Conservation (phyloP, 371 early-diverging fungal genomes). For the Mucor plumbeus region DNA sequence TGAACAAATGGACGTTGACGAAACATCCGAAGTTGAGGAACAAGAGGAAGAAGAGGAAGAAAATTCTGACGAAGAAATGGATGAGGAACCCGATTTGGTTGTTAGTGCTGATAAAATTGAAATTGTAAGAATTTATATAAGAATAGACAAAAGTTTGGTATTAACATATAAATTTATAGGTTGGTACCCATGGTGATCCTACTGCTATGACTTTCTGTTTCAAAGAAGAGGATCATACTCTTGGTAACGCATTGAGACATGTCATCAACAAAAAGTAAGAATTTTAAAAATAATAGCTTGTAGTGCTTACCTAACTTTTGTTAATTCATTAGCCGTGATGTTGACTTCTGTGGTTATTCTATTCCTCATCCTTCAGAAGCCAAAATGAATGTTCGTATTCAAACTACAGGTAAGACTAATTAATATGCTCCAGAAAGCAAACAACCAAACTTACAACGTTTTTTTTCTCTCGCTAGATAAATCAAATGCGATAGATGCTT, state of each 20-base stretch:
- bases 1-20: slow-evolving; percentile 33
- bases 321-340: slow-evolving; percentile 67
- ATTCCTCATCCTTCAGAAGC: slow-evolving; percentile 99
- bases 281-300: not conserved
- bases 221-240: slow-evolving; percentile 95
- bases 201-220: slow-evolving; percentile 87
- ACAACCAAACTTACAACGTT: not conserved
- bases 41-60: slow-evolving; percentile 38
- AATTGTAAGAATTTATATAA: slow-evolving; percentile 46
- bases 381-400: slow-evolving; percentile 93
- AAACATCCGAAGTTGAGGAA: slow-evolving; percentile 29
- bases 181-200: slow-evolving; percentile 71
- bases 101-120: slow-evolving; percentile 53
- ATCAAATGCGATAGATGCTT: slow-evolving; percentile 83
- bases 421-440: not conserved
- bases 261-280: slow-evolving; percentile 91
- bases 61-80: slow-evolving; percentile 38
- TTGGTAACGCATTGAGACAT: slow-evolving; percentile 94
- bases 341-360: slow-evolving; percentile 98
- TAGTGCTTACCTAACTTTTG: not conserved
- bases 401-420: slow-evolving; percentile 73
- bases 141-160: not conserved
- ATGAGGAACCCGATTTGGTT: slow-evolving; percentile 38
- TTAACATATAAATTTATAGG: slow-evolving; percentile 7
- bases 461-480: slow-evolving; percentile 46